Base-by-base conservation (phyloP, 169 alveolate genomes). In the Plasmodium billcollinsi region DNA sequence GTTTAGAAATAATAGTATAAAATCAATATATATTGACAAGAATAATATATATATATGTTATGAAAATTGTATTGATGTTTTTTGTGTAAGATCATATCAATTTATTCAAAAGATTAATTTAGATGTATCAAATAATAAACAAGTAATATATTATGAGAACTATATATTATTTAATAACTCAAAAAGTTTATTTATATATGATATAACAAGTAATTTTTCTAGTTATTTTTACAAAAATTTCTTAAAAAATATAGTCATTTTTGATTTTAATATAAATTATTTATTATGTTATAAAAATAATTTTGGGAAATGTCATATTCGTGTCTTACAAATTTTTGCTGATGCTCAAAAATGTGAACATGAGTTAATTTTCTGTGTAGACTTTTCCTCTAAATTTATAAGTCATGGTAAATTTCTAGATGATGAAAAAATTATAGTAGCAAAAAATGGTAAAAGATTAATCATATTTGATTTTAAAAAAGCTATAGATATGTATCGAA, bases 351-450 rank as follows among this genome's bases (percentile, higher is more conserved):
- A 59, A 29, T 86, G 76, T 61, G 59, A 70, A 59, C 92, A 86
- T 73, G 92, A 86, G 62, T 86, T 86, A 72, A 86, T 86, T 86
- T 86, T 86, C 61, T 86, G 92, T 59, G 92, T 86, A 1, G 92
- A 86, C 63, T 86, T 86, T 86, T 86, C 92, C 62, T 86, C 92
- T 4, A 86, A 70, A 50, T 86, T 71, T 86, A 86, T 86, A 45
- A 86, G 92, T 86, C 92, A 86, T 86, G 92, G 92, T 14, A 86
- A 86, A 86, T 86, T 86, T 86, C 21, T 86, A 56, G 92, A 86
- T 24, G 92, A 86, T 86, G 92, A 86, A 26, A 86, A 86, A 86
- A 86, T 86, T 59, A 86, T 86, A 21, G 92, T 86, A 2, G 92
- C 92, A 59, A 86, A 86, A 72, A 86, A 86, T 86, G 92, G 92